Base-by-base conservation (phyloP, 2,329 filamentous ascomycete species). In the Colletotrichum phormii region DNA sequence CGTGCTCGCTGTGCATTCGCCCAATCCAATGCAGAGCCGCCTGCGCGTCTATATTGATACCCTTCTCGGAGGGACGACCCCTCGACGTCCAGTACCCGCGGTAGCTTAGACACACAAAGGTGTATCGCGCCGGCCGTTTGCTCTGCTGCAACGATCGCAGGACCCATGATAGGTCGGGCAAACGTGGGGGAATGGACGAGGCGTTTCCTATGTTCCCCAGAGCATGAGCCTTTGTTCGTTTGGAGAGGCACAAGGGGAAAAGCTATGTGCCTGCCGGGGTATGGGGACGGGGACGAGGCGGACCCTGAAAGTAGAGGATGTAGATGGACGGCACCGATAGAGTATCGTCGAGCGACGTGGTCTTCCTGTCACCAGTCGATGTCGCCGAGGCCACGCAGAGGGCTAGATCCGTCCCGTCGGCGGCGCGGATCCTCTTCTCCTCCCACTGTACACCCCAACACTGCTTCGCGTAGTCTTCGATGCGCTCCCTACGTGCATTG, bases 11-110 rank as follows among this genome's bases (percentile, higher is more conserved):
- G 66, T 88, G 85, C 29, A 82, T 74, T 22, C 86, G 77, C 4
- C 84, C 83, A 29, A 93, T 86, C 92, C 92, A 94, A 11, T 83
- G 76, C 26, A 94, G 78, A 8, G 91, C 89, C 1, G 93, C 92
- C 69, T 88, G 84, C 1, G 92, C 89, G 79, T 96, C 94, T 22
- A 87, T 82, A 76, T 93, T 88, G 75, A 96, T 92, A 1, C 93
- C 94, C 49, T 81, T 83, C 78, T 95, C 93, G 3, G 90, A 92
- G 8, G 93, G 89, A 4, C 91, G 87, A 22, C 94, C 94, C 37
- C 89, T 87, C 2, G 93, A 95, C 12, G 87, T 94, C 94, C 94
- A 96, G 79, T 92, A 96, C 12, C 93, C 93, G 55, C 93, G 89
- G 79, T 94, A 91, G 75, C 88, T 90, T 37, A 91, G 80, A 71